Base-by-base conservation (phyloP, 177 flowering plant genomes). In the Vitis hybrid region DNA sequence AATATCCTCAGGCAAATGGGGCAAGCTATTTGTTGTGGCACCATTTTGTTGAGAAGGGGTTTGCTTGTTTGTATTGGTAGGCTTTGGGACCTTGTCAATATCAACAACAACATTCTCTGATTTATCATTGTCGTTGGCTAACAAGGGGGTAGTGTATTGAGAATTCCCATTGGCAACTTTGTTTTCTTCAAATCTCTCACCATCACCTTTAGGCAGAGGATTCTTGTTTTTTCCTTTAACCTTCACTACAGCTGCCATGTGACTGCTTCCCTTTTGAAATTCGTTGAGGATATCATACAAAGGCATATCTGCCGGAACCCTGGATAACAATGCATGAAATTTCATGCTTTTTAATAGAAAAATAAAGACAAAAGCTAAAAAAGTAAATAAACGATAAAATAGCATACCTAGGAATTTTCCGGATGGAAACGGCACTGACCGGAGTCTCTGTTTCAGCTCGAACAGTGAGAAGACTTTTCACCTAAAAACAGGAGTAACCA, bases 271-370 rank as follows among this genome's bases (percentile, higher is more conserved):
- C 65, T 95, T 93, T 70, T 95, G 99, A 73, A 95, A 95, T 75
- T 95, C 97, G 72, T 95, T 95, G 71, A 95, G 61, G 79, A 95
- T 95, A 74, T 95, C 99, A 81, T 95, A 93, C 48, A 95, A 73
- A 66, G 99, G 98, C 99, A 95, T 95, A 75, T 95, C 97, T 65
- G 92, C 84, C n/a, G 99, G 99, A 81, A 95, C 99, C 80, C 99
- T 95, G 89, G 65, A 57, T 19, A 79, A 57, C 58, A 48, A 18
- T 31, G 45, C 26, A 45, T 69, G 4, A 65, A 55, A 63, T 14
- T 48, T 63, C 7, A 53, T 63, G 48, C 55, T 53, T 10, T 3
- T 5, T 57, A 20, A 18, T 16, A 10, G 6, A 3, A 9, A 49
- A 29, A 19, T 10, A 39, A 3, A n/a, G n/a, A 1, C 13, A 50